Conservation (phyloP, 2,329 filamentous ascomycete species). For the Epichloe amarillans region DNA sequence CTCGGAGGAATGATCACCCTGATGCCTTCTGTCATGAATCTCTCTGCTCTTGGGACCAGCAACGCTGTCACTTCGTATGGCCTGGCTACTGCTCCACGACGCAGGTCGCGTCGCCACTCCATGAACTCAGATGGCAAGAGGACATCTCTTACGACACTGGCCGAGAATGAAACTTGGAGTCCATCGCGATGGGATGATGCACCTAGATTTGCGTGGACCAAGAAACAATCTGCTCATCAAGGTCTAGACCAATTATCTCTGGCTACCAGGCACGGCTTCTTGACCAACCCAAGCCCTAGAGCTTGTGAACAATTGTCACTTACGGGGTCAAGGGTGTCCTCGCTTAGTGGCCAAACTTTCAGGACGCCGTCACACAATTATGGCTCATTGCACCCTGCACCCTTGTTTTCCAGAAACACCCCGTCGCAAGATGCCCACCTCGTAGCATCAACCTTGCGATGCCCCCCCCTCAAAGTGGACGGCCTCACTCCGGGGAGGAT, state of each 20-base stretch:
- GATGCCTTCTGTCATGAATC: constrained; percentile 14
- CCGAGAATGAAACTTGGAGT: not conserved
- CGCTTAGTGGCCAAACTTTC: not conserved
- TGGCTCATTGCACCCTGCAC: not conserved
- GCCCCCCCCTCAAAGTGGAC: not conserved
- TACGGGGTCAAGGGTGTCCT: not conserved
- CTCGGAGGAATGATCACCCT: constrained; percentile 14
- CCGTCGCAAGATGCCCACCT: no score
- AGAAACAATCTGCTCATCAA: not conserved
- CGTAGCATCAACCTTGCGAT: not conserved
- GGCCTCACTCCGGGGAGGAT: not conserved
- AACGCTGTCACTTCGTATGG: not conserved
- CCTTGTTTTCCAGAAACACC: not conserved
- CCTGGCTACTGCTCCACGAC: not conserved
- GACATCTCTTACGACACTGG: not conserved
- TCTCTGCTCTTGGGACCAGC: constrained; percentile 3
- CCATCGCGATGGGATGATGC: not conserved
- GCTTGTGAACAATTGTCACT: not conserved
- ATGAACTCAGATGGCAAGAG: not conserved
- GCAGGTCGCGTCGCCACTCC: not conserved
- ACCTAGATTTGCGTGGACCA: not conserved
- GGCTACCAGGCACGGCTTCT: not conserved
- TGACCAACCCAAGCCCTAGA: not conserved
- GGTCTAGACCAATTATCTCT: not conserved
- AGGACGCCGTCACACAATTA: not conserved